Conservation (phyloP, 106 monocot genomes). For the Allium fistulosum region DNA sequence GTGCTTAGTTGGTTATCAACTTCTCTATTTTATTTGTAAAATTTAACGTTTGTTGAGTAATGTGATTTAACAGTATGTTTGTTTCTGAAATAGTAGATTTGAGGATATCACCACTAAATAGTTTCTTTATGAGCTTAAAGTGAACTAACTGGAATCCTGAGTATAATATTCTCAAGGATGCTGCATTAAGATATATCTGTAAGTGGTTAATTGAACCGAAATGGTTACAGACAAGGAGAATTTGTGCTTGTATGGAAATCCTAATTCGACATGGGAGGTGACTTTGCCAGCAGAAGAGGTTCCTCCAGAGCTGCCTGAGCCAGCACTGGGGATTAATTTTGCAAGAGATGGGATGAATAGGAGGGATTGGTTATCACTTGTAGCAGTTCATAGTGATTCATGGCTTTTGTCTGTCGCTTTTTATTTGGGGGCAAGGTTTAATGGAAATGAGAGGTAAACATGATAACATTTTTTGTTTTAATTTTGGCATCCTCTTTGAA, state of each 20-base stretch:
- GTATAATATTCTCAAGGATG: no score
- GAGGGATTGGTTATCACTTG: slow-evolving; percentile 88
- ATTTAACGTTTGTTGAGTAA: no score
- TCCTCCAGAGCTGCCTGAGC: slow-evolving; percentile 96
- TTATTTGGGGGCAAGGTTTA: slow-evolving; percentile 73
- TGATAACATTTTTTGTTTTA: neutral
- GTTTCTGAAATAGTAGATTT: no score
- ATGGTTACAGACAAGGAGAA: slow-evolving; percentile 75
- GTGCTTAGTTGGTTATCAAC: no score
- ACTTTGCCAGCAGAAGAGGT: slow-evolving; percentile 92
- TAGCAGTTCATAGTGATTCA: slow-evolving; percentile 91
- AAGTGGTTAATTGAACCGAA: no score
- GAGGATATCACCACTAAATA: no score
- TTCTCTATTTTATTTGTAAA: no score
- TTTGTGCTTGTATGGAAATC: slow-evolving; percentile 77
- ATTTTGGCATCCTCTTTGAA: neutral
- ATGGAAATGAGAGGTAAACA: slow-evolving; percentile 79
- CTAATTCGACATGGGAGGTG: slow-evolving; percentile 81
- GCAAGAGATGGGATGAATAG: slow-evolving; percentile 96
- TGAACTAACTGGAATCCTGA: no score
- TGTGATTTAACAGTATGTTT: no score
- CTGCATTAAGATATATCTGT: no score
- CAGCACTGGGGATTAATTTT: slow-evolving; percentile 96
- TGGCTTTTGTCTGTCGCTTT: slow-evolving; percentile 95
- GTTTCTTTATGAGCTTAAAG: no score